These are phyloP conservation scores for Telfairia occidentalis DNA, from an alignment of 331 rosid species.

Conservation along the genomic window DNA sequence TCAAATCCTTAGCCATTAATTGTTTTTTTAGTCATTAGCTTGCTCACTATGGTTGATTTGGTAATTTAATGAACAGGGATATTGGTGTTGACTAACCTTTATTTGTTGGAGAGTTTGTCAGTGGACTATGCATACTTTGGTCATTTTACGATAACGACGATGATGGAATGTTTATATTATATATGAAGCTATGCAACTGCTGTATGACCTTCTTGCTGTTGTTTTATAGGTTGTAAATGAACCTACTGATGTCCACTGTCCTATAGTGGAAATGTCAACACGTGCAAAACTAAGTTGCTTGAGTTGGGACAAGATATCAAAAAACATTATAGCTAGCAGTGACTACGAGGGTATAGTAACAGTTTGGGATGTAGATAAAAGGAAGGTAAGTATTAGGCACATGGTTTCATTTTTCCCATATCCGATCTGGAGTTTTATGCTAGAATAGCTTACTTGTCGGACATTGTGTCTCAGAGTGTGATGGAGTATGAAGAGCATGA, in stretches of 20 bases:
- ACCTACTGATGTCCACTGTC: conserved; percentile 75
- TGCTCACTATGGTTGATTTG: background rate
- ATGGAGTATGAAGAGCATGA: conserved; percentile 99
- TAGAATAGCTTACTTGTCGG: background rate
- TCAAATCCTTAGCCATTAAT: background rate
- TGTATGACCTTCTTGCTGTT: conserved; percentile 15
- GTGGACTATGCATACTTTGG: background rate
- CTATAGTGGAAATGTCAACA: conserved; percentile 90
- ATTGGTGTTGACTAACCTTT: background rate
- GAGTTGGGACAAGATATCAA: conserved; percentile 90
- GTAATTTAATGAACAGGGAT: background rate
- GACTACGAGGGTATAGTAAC: conserved; percentile 97
- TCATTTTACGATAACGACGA: background rate
- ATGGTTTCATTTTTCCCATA: conserved; percentile 8
- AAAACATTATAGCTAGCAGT: conserved; percentile 94
- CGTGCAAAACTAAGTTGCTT: conserved; percentile 95
- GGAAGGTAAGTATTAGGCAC: conserved; percentile 48
- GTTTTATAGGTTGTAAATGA: conserved; percentile 74
- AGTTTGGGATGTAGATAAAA: conserved; percentile 89
- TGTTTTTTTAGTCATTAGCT: background rate
- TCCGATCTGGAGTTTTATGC: background rate
- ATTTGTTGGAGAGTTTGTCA: background rate
- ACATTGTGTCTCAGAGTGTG: conserved; percentile 44
- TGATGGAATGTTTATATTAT: background rate
- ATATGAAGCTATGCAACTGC: background rate